These are phyloP conservation scores for Centaurea solstitialis DNA, from an alignment of 129 eudicot species.

Conservation along the genomic window DNA sequence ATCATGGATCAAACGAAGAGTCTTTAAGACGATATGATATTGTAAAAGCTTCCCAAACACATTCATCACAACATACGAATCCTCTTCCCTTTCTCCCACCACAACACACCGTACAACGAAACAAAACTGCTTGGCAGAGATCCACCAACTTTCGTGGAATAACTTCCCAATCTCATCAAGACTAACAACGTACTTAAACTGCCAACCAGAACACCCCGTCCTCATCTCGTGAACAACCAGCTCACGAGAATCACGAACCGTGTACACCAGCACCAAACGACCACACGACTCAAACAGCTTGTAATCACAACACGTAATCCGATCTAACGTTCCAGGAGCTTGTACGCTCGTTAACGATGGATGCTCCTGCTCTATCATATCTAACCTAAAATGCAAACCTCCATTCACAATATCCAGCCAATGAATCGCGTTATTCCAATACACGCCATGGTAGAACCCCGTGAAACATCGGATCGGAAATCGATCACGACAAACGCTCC, in stretches of 20 bases:
- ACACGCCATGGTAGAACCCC: constrained; percentile 6
- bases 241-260: neutral
- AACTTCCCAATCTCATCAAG: neutral
- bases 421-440: constrained; percentile 21
- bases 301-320: neutral
- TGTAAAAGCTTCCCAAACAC: neutral
- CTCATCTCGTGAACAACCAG: constrained; percentile 5
- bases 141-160: neutral
- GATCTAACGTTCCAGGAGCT: neutral
- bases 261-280: constrained; percentile 2
- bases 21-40: neutral
- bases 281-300: constrained; percentile 17
- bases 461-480: neutral
- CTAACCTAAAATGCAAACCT: neutral
- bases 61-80: constrained; percentile 14
- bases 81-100: constrained; percentile 16
- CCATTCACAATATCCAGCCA: neutral
- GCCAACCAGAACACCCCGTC: neutral
- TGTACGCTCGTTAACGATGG: neutral
- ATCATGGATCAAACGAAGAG: neutral
- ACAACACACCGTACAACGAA: neutral
- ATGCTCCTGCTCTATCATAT: neutral
- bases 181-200: constrained; percentile 4
- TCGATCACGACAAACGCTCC: neutral
- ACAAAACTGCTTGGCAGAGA: neutral